Base-by-base conservation (phyloP, 225 moss, liverwort and hornwort genomes). In the Polytrichum formosum region DNA sequence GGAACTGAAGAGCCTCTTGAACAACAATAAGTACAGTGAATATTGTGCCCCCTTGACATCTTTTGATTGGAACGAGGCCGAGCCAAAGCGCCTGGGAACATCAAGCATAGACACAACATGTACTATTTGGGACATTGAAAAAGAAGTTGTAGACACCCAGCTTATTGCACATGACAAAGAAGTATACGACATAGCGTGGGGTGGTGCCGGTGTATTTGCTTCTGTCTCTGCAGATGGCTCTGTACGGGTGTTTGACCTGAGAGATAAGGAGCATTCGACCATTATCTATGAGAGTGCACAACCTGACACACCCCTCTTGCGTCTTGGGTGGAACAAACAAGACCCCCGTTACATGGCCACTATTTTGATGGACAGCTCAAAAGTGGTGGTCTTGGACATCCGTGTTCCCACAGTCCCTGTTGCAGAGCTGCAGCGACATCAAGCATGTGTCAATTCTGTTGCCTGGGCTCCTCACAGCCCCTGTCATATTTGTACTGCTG, bases 391-490 rank as follows among this genome's bases (percentile, higher is more conserved):
- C 46, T 58, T 94, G 72, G 94, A 94, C 75, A 94, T 94, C 75
- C 91, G 94, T 66, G 86, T 84, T 54, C 94, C 94, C 28, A 94
- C 91, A 13, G 82, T 91, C 29, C 94, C 94, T 31, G 90, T 94
- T 70, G 94, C 91, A 63, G 94, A 94, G 81, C 90, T 94, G 19
- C 91, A 94, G 78, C 75, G 94, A 66, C 94, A 94, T 65, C 91
- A 91, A 79, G 91, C 90, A 25, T 94, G 94, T 63, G 88, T 94
- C 37, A 94, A 94, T 74, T 84, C 90, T 56, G 80, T 94, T 58
- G 91, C 94, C 18, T 94, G 94, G 94, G 94, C 94, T 64, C 94
- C 94, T 53, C 94, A 94, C 66, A 94, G 94, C 70, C 84, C 91
- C 70, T 90, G 91, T 70, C 94, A 94, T 72, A 91, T 94, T 59